Evolutionary conservation across 148 eudicot species (phyloP).

Genomic region (Talinum fruticosum): DNA sequence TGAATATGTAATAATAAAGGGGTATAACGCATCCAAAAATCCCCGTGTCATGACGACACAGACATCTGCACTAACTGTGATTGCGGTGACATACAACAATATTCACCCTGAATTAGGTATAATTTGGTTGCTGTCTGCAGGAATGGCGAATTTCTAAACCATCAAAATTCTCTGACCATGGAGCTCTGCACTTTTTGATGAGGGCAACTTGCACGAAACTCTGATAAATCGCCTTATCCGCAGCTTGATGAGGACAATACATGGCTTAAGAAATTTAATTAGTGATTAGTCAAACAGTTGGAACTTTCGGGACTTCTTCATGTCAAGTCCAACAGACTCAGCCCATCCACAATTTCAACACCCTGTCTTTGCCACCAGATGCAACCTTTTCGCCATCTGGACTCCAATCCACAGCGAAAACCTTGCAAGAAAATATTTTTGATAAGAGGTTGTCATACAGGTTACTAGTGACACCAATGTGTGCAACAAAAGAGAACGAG

Average conservation of each 20-base stretch:
- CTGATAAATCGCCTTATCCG: neutral
- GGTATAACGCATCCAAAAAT: too few species aligned
- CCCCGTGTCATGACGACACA: neutral
- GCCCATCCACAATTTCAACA: constrained; percentile 93
- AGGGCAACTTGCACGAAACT: neutral
- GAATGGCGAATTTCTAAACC: neutral
- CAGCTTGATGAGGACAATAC: too few species aligned
- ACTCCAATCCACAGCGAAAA: constrained; percentile 97
- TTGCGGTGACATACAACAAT: neutral
- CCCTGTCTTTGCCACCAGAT: constrained; percentile 89
- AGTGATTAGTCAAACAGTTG: neutral
- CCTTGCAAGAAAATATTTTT: constrained; percentile 32
- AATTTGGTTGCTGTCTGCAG: neutral
- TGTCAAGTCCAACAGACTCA: constrained; percentile 22
- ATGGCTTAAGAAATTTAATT: neutral
- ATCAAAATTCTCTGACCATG: neutral
- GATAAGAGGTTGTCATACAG: neutral
- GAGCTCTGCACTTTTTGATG: neutral
- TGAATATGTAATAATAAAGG: too few species aligned
- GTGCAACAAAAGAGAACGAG: neutral
- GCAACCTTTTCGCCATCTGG: constrained; percentile 98
- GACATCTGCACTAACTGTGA: neutral
- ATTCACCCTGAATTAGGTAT: neutral
- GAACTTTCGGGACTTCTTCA: neutral
- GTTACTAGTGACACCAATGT: neutral